Evolutionary conservation across 2,329 filamentous ascomycete genomes (phyloP).

Genomic region (Ophiostoma pallidulum): DNA sequence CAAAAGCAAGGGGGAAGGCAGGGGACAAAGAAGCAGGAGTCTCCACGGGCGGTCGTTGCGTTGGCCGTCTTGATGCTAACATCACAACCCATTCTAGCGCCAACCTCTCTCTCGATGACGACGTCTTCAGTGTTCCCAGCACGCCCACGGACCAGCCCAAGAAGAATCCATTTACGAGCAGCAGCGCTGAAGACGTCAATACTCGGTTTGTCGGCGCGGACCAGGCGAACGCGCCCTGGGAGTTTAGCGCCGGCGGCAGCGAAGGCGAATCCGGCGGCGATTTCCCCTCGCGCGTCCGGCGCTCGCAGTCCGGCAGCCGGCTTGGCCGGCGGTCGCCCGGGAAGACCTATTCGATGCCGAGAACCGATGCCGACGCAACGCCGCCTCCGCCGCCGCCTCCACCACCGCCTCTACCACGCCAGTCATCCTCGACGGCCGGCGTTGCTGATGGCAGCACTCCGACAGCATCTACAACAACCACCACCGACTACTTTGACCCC

Average conservation of each 20-base stretch:
- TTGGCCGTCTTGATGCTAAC: too few relatives aligned
- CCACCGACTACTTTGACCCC: conserved; percentile 35
- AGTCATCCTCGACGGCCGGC: conserved; percentile 2
- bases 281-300: conserved; percentile 23
- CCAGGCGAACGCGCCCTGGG: conserved; percentile 31
- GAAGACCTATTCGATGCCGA: conserved; percentile 6
- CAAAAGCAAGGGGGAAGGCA: too few relatives aligned
- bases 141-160: conserved; percentile 3
- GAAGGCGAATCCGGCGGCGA: conserved; percentile 19
- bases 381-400: conserved; percentile 1
- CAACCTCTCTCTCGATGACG: conserved; percentile 35
- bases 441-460: conserved; percentile 10
- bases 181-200: conserved; percentile 51
- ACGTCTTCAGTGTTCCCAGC: conserved; percentile 28
- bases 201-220: conserved; percentile 49
- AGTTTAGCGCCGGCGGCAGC: conserved; percentile 42
- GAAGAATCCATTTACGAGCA: conserved; percentile 32
- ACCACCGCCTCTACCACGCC: conserved; percentile 4
- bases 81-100: conserved; percentile 35
- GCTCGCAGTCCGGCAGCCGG: conserved; percentile 32
- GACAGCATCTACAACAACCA: conserved; percentile 15
- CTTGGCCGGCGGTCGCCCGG: conserved; percentile 30
- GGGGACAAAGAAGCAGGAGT: too few relatives aligned
- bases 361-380: conserved; percentile 2
- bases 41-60: too few relatives aligned